Percentiles rank a stretch among this genome's conserved stretches.
Conservation (phyloP, 1,284 basidiomycete species). For the Ganoderma multipileum region DNA sequence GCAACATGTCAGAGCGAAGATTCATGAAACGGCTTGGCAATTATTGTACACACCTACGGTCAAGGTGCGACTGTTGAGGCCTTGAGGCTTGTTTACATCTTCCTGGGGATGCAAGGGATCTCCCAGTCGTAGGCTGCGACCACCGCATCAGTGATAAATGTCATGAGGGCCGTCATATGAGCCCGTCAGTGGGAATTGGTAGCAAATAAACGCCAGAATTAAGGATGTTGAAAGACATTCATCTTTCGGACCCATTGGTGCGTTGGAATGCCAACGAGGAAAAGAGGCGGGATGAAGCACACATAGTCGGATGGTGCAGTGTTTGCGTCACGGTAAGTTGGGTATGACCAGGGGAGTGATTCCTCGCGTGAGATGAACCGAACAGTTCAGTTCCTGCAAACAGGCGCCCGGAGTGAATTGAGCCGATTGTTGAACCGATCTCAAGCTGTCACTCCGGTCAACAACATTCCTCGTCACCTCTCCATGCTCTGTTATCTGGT, state of each 20-base stretch:
- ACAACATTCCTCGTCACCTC: not conserved
- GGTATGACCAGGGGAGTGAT: not conserved
- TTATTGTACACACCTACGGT: not conserved
- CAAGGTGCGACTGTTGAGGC: not conserved
- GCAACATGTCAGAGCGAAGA: not conserved
- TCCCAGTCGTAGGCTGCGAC: not conserved
- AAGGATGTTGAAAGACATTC: not conserved
- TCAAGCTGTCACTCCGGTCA: not conserved
- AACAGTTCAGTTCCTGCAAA: not conserved
- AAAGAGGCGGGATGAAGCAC: not conserved
- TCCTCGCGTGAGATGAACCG: not conserved
- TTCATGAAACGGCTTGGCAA: not conserved
- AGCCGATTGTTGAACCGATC: not conserved
- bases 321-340: not conserved
- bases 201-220: not conserved
- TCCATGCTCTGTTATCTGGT: not conserved
- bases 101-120: not conserved
- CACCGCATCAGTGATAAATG: constrained; percentile 12
- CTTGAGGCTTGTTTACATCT: not conserved
- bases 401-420: not conserved
- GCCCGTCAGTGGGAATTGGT: not conserved
- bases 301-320: not conserved
- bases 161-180: constrained; percentile 10
- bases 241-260: not conserved
- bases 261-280: not conserved